Conservation (phyloP, 805 yeast species). For the Yarrowia sp. region DNA sequence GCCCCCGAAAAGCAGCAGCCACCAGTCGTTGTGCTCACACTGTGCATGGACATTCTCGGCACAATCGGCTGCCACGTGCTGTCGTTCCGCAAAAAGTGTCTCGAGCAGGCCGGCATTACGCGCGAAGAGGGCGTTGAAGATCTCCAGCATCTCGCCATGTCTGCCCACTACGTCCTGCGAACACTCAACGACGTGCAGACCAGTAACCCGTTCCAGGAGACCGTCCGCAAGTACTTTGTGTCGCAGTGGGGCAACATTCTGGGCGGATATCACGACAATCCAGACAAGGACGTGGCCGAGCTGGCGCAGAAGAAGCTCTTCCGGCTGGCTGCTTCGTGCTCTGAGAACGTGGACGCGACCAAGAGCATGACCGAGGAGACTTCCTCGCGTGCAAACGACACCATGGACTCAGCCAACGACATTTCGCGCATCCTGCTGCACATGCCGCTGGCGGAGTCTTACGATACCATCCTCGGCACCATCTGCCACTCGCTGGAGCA, state of each 20-base stretch:
- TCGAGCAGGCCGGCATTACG: background rate
- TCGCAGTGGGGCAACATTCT: constrained; percentile 19
- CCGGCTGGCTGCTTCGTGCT: background rate
- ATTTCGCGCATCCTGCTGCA: constrained; percentile 27
- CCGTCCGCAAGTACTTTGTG: background rate
- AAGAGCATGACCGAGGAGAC: constrained; percentile 3
- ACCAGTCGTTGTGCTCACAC: constrained; percentile 44
- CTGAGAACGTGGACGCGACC: constrained; percentile 2
- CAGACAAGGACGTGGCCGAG: background rate
- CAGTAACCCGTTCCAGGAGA: background rate
- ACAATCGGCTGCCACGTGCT: constrained; percentile 42
- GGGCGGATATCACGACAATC: background rate
- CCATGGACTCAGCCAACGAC: background rate
- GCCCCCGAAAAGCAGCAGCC: constrained; percentile 21
- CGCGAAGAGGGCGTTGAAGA: background rate
- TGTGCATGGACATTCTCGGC: constrained; percentile 61
- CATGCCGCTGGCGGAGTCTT: constrained; percentile 35
- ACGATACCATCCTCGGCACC: constrained; percentile 53
- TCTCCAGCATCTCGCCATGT: background rate
- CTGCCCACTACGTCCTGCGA: background rate
- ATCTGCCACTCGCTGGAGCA: constrained; percentile 51
- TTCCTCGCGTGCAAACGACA: background rate
- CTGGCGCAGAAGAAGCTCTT: background rate
- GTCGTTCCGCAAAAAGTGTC: background rate
- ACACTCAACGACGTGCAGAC: constrained; percentile 2